Evolutionary conservation across 78 protist species (phyloP).

Genomic region (Dictyostelium intermedium): DNA sequence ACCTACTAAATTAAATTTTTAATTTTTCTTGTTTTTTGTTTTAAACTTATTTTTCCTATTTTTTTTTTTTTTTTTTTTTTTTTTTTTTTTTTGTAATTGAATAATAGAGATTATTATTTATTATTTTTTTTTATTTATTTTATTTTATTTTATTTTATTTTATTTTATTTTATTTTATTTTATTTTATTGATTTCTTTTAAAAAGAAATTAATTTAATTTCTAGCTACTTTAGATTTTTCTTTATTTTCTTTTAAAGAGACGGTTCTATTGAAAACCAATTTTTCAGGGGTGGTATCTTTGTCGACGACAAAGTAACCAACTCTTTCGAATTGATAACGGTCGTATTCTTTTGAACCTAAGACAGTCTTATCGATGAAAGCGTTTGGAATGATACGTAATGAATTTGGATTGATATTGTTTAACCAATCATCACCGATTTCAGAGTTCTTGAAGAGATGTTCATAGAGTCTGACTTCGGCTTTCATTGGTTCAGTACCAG

Average conservation of each 20-base stretch:
- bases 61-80: background rate
- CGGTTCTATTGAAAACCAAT: slow-evolving; percentile 94
- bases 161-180: background rate
- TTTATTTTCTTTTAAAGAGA: slow-evolving; percentile 91
- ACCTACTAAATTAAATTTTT: no score
- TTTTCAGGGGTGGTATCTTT: slow-evolving; percentile 72
- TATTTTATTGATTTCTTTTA: no score
- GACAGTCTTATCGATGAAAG: slow-evolving; percentile 50
- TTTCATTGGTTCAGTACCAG: slow-evolving; percentile 11
- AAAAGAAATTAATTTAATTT: background rate
- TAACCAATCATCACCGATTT: slow-evolving; percentile 75
- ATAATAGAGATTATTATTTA: background rate
- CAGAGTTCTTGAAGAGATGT: slow-evolving; percentile 75
- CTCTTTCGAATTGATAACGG: slow-evolving; percentile 95
- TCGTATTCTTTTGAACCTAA: slow-evolving; percentile 56
- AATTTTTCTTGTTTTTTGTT: no score
- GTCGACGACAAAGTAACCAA: slow-evolving; percentile 95
- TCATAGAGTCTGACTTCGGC: slow-evolving; percentile 82
- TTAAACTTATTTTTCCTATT: background rate
- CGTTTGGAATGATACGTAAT: slow-evolving; percentile 37
- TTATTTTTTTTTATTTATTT: background rate
- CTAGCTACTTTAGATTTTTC: background rate
- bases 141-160: no score
- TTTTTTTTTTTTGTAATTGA: background rate
- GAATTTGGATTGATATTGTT: slow-evolving; percentile 72